Percentiles rank a stretch among this genome's conserved stretches.
phyloP scores from a whole-genome alignment of 768 basidiomycete genomes.

The Suillus clintonianus region DNA sequence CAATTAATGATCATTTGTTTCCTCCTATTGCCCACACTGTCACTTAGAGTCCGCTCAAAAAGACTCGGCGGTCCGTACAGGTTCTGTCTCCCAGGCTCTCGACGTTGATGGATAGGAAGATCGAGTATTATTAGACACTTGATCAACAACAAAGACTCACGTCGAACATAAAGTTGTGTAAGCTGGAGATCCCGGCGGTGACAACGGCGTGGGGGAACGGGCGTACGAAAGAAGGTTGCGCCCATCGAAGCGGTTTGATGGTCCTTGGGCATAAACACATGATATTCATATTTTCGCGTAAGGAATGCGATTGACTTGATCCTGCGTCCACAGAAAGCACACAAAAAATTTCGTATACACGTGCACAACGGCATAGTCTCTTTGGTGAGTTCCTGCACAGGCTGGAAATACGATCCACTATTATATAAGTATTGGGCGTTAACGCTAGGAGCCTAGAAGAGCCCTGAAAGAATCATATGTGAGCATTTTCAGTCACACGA shows the following conservation, averaged over 20 bases:
- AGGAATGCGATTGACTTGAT: background rate
- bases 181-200: slow-evolving; percentile 16
- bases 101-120: slow-evolving; percentile 13
- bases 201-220: slow-evolving; percentile 6
- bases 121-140: slow-evolving; percentile 11
- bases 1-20: slow-evolving; percentile 9
- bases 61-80: slow-evolving; percentile 11
- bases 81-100: slow-evolving; percentile 28
- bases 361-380: background rate
- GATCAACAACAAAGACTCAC: slow-evolving; percentile 22
- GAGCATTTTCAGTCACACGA: slow-evolving; percentile 5
- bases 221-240: slow-evolving; percentile 15
- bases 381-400: background rate
- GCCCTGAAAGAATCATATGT: background rate
- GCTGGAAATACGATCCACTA: background rate
- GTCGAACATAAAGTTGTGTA: slow-evolving; percentile 16
- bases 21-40: slow-evolving; percentile 13
- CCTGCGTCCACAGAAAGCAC: background rate
- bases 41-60: slow-evolving; percentile 8
- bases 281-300: background rate
- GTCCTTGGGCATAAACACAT: slow-evolving; percentile 1
- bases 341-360: background rate
- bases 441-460: background rate
- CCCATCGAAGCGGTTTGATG: slow-evolving; percentile 11
- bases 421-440: background rate